Evolutionary conservation across 805 yeast species (phyloP).

Genomic region (Ogataea naganishii): DNA sequence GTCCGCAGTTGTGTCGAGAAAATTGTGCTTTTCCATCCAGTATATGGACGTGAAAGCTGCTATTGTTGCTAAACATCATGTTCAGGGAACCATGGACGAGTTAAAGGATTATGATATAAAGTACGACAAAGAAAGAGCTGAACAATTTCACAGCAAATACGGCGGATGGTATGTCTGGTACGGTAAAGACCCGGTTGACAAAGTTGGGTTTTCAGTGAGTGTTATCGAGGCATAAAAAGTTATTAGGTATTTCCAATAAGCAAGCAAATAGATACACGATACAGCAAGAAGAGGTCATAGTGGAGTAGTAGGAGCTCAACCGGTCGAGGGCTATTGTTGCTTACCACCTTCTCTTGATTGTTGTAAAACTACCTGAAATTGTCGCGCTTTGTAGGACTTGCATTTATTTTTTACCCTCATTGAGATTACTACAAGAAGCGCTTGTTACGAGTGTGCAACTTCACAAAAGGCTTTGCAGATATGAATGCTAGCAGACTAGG

Average conservation of each 20-base stretch:
- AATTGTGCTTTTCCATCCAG: constrained; percentile 51
- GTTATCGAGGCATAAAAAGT: too few species aligned
- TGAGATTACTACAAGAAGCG: too few species aligned
- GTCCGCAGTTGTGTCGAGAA: constrained; percentile 58
- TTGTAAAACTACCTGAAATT: too few species aligned
- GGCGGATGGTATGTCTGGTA: constrained; percentile 57
- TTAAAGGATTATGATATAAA: constrained; percentile 2
- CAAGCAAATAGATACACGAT: too few species aligned
- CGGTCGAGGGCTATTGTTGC: too few species aligned
- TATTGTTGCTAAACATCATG: constrained; percentile 43
- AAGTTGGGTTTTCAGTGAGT: constrained; percentile 38
- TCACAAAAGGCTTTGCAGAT: too few species aligned
- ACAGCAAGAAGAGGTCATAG: background rate
- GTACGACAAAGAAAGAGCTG: constrained; percentile 14
- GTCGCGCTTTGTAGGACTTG: too few species aligned
- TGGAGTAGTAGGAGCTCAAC: background rate
- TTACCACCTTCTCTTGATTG: too few species aligned
- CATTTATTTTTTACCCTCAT: too few species aligned
- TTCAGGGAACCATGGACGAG: constrained; percentile 14
- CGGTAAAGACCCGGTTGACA: constrained; percentile 59
- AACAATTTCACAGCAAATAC: constrained; percentile 36
- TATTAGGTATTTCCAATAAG: too few species aligned
- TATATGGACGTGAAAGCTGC: constrained; percentile 54
- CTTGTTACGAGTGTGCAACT: too few species aligned
- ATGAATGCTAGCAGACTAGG: too few species aligned